Evolutionary conservation across 495 filamentous ascomycete species (phyloP).

Genomic region (Penicillium arizonense): DNA sequence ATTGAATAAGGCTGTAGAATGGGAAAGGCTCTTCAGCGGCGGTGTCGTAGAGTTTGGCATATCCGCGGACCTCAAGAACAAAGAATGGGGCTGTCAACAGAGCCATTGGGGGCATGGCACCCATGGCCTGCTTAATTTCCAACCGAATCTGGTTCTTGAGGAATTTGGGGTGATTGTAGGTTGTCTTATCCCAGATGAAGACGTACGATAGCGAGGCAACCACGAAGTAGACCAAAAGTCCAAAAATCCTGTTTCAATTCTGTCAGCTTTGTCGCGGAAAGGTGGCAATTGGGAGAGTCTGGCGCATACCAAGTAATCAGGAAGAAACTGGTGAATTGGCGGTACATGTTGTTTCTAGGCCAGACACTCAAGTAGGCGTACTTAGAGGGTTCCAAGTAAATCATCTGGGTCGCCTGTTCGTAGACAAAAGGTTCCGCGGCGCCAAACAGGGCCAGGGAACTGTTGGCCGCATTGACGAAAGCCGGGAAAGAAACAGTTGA

Average conservation of each 20-base stretch:
- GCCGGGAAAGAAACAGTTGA: slow-evolving; percentile 45
- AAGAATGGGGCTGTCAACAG: slow-evolving; percentile 81
- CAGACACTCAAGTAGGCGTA: slow-evolving; percentile 82
- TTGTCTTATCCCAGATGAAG: slow-evolving; percentile 92
- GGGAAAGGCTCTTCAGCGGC: slow-evolving; percentile 67
- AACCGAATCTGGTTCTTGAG: slow-evolving; percentile 88
- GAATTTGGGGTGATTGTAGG: slow-evolving; percentile 88
- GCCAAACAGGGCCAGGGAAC: slow-evolving; percentile 40
- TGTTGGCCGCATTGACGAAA: slow-evolving; percentile 40
- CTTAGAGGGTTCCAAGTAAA: slow-evolving; percentile 67
- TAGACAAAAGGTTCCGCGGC: slow-evolving; percentile 56
- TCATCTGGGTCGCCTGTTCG: slow-evolving; percentile 67
- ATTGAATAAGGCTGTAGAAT: slow-evolving; percentile 81
- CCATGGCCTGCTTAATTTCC: slow-evolving; percentile 79
- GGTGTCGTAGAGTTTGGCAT: slow-evolving; percentile 82
- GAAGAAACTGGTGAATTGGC: slow-evolving; percentile 75
- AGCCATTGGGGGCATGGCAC: slow-evolving; percentile 78
- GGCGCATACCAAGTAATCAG: slow-evolving; percentile 76
- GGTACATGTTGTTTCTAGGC: slow-evolving; percentile 75
- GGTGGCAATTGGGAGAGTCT: not conserved
- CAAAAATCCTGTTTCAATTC: slow-evolving; percentile 65
- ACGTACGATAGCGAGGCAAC: slow-evolving; percentile 81
- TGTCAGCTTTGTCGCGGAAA: slow-evolving; percentile 7
- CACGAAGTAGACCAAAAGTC: slow-evolving; percentile 78
- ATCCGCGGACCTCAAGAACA: slow-evolving; percentile 78